Conservation (phyloP, 371 early-diverging fungal genomes). For the Chytridium lagenaria region DNA sequence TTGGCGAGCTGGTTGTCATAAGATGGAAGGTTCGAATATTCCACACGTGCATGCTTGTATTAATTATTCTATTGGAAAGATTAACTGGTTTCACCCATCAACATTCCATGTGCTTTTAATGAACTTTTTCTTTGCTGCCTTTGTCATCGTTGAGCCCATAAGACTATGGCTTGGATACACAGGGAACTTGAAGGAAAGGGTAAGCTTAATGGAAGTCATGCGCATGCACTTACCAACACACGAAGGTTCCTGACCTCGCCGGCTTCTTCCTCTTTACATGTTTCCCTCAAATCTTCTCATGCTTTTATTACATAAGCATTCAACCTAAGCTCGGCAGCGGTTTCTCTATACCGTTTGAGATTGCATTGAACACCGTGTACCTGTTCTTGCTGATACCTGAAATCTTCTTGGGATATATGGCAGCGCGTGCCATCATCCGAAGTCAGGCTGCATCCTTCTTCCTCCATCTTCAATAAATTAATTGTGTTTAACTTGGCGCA, state of each 20-base stretch:
- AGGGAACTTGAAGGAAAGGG: conserved; percentile 49
- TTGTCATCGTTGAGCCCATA: conserved; percentile 38
- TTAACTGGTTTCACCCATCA: conserved; percentile 26
- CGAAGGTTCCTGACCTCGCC: conserved; percentile 48
- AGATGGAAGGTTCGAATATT: conserved; percentile 42
- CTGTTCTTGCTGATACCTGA: conserved; percentile 38
- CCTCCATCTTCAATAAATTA: conserved; percentile 15
- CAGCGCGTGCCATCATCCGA: conserved; percentile 38
- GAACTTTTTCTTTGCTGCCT: conserved; percentile 27
- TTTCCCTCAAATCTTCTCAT: conserved; percentile 45
- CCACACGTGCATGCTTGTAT: background rate
- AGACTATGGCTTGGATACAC: conserved; percentile 47
- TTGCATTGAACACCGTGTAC: conserved; percentile 43
- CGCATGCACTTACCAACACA: too few relatives aligned
- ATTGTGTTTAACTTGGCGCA: background rate
- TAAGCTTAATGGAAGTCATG: too few relatives aligned
- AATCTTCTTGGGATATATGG: conserved; percentile 34
- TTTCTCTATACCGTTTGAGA: conserved; percentile 44
- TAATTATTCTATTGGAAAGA: conserved; percentile 11
- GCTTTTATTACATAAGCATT: conserved; percentile 38
- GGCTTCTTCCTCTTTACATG: conserved; percentile 43
- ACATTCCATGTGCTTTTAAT: conserved; percentile 27
- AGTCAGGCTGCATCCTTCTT: conserved; percentile 44
- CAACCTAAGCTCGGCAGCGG: conserved; percentile 43
- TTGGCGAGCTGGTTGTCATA: conserved; percentile 32